phyloP scores from a whole-genome alignment of 192 early-diverging fungal genomes.

The Coemansia sp. region DNA sequence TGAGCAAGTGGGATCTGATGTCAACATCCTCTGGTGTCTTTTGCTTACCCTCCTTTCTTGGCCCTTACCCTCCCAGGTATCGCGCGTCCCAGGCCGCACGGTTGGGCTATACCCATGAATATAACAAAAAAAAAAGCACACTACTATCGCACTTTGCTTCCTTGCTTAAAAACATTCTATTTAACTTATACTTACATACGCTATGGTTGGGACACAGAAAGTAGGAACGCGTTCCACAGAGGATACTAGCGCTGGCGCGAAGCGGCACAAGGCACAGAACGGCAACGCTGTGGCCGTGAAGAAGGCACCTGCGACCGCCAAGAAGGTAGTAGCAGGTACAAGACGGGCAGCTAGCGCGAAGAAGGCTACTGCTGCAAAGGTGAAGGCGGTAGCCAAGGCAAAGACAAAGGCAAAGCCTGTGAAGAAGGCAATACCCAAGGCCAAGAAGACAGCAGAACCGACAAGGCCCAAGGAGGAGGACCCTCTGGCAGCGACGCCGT shows the following conservation, averaged over 20 bases:
- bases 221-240: slow-evolving; percentile 36
- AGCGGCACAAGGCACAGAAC: slow-evolving; percentile 38
- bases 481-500: slow-evolving; percentile 19
- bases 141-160: background rate
- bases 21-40: too few species aligned
- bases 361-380: slow-evolving; percentile 19
- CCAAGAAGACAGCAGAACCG: slow-evolving; percentile 4
- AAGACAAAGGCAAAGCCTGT: slow-evolving; percentile 21
- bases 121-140: too few species aligned
- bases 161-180: background rate
- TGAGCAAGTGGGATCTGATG: too few species aligned
- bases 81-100: too few species aligned
- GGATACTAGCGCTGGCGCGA: slow-evolving; percentile 25
- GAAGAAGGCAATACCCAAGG: slow-evolving; percentile 3
- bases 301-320: slow-evolving; percentile 9
- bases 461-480: background rate
- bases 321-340: slow-evolving; percentile 6
- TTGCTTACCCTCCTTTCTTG: too few species aligned
- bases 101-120: too few species aligned
- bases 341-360: slow-evolving; percentile 4
- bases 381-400: slow-evolving; percentile 2
- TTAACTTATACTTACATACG: background rate
- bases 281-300: slow-evolving; percentile 13
- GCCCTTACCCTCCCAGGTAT: too few species aligned
- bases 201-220: background rate